phyloP scores from a whole-genome alignment of 441 rosid genomes.

The Populus hybrid region DNA sequence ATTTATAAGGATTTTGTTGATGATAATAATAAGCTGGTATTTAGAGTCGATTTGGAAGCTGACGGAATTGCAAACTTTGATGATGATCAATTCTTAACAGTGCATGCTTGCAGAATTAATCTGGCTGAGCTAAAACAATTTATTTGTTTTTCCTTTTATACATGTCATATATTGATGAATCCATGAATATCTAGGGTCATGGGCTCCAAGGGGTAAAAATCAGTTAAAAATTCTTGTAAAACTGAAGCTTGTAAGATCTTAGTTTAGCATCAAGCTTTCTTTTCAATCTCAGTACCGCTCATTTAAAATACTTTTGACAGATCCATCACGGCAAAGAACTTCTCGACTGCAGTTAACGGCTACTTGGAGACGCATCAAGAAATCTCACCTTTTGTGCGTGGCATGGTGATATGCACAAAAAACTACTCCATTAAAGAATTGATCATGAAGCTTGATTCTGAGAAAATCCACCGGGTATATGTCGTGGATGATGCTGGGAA shows the following conservation, averaged over 20 bases:
- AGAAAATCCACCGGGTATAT: constrained; percentile 71
- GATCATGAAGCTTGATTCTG: constrained; percentile 62
- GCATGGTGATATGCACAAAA: constrained; percentile 72
- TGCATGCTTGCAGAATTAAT: neutral
- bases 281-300: neutral
- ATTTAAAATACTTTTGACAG: constrained; percentile 29
- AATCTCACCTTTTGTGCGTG: constrained; percentile 48
- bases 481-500: constrained; percentile 77
- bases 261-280: neutral
- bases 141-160: neutral
- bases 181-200: neutral
- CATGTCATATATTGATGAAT: neutral
- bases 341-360: constrained; percentile 61
- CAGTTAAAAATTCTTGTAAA: neutral
- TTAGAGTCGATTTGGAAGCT: neutral
- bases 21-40: neutral
- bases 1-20: neutral
- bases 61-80: neutral
- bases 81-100: neutral
- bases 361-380: constrained; percentile 58
- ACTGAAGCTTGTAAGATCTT: neutral
- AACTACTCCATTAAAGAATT: constrained; percentile 62
- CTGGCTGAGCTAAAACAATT: neutral
- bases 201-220: neutral
- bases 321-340: constrained; percentile 84